A percentile compares a stretch with the other conserved stretches of the same genome.
Conservation (phyloP, 2,329 filamentous ascomycete species). For the Aspergillaceae sp. region DNA sequence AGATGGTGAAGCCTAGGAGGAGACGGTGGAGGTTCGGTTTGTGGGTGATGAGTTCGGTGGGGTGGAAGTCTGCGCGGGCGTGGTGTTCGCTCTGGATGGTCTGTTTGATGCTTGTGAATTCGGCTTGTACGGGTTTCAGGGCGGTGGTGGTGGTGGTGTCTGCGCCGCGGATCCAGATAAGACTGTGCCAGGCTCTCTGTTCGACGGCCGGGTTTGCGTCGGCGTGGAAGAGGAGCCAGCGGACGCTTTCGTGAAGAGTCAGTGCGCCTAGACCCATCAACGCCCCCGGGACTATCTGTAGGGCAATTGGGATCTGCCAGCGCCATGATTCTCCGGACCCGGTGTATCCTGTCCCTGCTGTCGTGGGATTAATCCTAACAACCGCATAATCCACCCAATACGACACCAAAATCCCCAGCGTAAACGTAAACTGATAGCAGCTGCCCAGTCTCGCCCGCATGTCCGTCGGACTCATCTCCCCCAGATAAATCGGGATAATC, state of each 20-base stretch:
- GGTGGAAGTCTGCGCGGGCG: conserved; percentile 37
- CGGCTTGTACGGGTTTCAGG: conserved; percentile 21
- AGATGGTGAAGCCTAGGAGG: conserved; percentile 39
- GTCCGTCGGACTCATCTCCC: conserved; percentile 40
- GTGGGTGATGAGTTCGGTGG: conserved; percentile 37
- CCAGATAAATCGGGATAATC: conserved; percentile 37
- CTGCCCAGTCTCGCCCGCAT: conserved; percentile 42
- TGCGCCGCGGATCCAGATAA: conserved; percentile 45
- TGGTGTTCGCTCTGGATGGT: conserved; percentile 40
- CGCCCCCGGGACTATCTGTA: conserved; percentile 43
- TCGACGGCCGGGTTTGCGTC: neutral
- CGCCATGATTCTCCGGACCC: too few species aligned
- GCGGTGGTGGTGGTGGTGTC: conserved; percentile 14
- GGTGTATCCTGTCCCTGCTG: too few species aligned
- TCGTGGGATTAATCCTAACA: conserved; percentile 8
- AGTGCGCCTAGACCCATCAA: conserved; percentile 43
- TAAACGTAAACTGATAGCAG: conserved; percentile 47
- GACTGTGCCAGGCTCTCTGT: conserved; percentile 39
- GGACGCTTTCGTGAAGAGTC: conserved; percentile 41
- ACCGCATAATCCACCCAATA: conserved; percentile 47
- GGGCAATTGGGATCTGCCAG: conserved; percentile 49
- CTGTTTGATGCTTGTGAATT: conserved; percentile 44
- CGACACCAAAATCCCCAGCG: conserved; percentile 42
- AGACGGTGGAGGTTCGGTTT: conserved; percentile 39
- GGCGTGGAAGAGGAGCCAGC: conserved; percentile 43